Conservation (phyloP, 2,329 filamentous ascomycete species). For the Botrytis fabae region DNA sequence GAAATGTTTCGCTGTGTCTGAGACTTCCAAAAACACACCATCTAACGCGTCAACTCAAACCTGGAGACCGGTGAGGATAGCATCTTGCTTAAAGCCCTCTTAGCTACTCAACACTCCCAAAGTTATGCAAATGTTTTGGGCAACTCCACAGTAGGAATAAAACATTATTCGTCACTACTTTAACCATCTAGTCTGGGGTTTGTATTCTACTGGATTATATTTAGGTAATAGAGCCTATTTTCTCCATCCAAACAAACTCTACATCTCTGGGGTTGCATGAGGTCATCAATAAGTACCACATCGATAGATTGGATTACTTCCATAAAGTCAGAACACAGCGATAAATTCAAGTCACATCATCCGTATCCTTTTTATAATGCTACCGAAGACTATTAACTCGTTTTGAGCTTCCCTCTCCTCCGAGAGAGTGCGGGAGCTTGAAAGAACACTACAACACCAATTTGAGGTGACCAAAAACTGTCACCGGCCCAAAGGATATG, state of each 20-base stretch:
- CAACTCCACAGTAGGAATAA: neutral
- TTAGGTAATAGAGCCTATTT: too few relatives aligned
- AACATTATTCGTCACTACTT: too few relatives aligned
- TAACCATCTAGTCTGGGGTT: accelerated
- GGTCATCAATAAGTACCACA: neutral
- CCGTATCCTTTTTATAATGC: accelerated
- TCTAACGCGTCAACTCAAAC: accelerated
- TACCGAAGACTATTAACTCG: neutral
- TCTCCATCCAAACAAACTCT: neutral
- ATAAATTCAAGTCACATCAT: neutral
- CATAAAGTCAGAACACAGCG: neutral
- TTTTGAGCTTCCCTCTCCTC: neutral
- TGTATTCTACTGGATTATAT: neutral
- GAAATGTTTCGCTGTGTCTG: neutral
- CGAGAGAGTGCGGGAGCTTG: accelerated
- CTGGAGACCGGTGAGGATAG: neutral
- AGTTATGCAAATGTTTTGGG: neutral
- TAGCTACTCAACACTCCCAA: neutral
- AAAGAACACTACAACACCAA: neutral
- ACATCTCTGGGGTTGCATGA: neutral
- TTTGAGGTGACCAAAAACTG: neutral
- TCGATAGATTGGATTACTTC: neutral
- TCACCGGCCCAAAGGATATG: neutral
- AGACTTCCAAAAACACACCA: accelerated
- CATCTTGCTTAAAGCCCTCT: neutral